phyloP scores from a whole-genome alignment of 176 grass and related monocot species.

The Bonia amplexicaulis region DNA sequence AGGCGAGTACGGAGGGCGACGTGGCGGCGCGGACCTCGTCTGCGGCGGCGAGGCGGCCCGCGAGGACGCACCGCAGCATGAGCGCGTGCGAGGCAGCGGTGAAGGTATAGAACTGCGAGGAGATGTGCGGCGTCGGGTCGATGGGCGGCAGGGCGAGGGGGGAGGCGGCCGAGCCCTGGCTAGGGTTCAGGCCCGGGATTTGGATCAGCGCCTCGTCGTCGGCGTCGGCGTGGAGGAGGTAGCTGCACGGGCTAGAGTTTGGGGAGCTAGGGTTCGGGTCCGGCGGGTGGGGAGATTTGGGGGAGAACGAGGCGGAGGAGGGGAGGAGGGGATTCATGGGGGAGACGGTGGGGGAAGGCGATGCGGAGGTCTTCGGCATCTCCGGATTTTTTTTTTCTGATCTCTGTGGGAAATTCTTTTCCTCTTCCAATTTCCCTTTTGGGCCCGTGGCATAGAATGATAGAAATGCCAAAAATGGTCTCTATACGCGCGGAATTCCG shows the following conservation, averaged over 20 bases:
- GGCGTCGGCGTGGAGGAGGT: slow-evolving; percentile 58
- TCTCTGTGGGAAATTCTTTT: neutral
- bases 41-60: slow-evolving; percentile 48
- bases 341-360: slow-evolving; percentile 52
- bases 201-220: slow-evolving; percentile 55
- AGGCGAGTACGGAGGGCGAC: slow-evolving; percentile 64
- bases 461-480: too few relatives aligned
- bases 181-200: slow-evolving; percentile 39
- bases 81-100: slow-evolving; percentile 67
- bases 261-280: slow-evolving; percentile 29
- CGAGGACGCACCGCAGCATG: slow-evolving; percentile 86
- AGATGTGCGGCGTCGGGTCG: slow-evolving; percentile 85
- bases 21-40: slow-evolving; percentile 89
- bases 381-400: neutral
- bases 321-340: slow-evolving; percentile 60
- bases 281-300: slow-evolving; percentile 58
- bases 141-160: slow-evolving; percentile 38
- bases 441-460: too few relatives aligned
- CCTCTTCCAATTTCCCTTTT: neutral
- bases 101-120: slow-evolving; percentile 98
- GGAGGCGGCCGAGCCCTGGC: neutral
- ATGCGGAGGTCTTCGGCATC: slow-evolving; percentile 60
- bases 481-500: too few relatives aligned
- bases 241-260: slow-evolving; percentile 30
- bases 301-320: slow-evolving; percentile 18